Evolutionary conservation across 345 rosid species (phyloP), one percentile per base, ranked within the genome.

Genomic region (Populus euphratica): DNA sequence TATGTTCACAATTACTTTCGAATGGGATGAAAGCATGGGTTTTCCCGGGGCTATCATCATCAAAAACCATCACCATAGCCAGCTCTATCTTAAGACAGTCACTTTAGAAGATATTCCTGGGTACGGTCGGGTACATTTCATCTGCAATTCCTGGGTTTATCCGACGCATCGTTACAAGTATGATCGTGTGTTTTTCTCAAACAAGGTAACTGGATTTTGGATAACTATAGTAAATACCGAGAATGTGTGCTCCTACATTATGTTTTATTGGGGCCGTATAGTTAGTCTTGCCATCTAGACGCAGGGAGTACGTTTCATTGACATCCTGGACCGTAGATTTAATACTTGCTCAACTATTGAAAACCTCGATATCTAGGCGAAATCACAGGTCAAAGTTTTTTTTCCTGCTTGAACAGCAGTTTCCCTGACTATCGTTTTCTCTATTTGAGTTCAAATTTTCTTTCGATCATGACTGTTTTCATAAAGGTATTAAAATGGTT

Each of bases 131-230:
- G 61, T 91, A 41, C 92, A 88, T 78, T 95, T 95, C 76, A 77
- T 88, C 59, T 95, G 99, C 87, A 92, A 91, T 78, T 95, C 99
- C 23, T 95, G 99, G 99, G 93, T 95, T 31, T 95, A 95, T 76
- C 98, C 99, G 0, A 69, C 80, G 1, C 93, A 84, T 73, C 80
- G 91, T 0, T 92, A 93, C 89, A 82, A 86, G 39, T 85, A 89
- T 39, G 80, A 87, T 74, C 93, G 99, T 23, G 89, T 91, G 23
- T 95, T 93, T 91, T 95, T 95, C 83, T 89, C 94, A 13, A 93
- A 92, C 87, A 87, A 93, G 98, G 99, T 94, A 89, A 79, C 47
- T 8, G 6, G 4, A 18, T 64, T 35, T 70, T 21, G 54, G 2
- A 6, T 9, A 43, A 16, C 2, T 14, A 8, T 0, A 52, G n/a